Evolutionary conservation across 495 filamentous ascomycete species (phyloP).

Genomic region (Aspergillus indologenus): DNA sequence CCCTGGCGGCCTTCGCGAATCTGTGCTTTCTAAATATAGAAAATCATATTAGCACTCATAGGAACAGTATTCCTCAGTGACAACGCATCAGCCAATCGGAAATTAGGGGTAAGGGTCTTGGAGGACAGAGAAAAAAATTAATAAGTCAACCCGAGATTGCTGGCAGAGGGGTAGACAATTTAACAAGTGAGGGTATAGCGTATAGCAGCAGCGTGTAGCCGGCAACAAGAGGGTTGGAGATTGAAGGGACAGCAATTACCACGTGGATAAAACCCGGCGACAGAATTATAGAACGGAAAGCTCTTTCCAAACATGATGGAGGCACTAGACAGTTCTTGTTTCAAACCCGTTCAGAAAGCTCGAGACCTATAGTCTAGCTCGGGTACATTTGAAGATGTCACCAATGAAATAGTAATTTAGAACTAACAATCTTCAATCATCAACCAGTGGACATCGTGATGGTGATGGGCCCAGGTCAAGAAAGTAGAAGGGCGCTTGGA

Average conservation of each 20-base stretch:
- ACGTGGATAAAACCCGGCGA: conserved; percentile 47
- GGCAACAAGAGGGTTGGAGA: not conserved
- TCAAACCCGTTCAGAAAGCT: conserved; percentile 7
- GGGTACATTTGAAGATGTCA: conserved; percentile 7
- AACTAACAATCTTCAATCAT: conserved; percentile 10
- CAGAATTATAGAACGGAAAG: conserved; percentile 42
- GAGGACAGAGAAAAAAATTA: not conserved
- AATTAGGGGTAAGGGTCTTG: not conserved
- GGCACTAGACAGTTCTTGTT: conserved; percentile 19
- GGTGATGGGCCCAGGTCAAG: conserved; percentile 10
- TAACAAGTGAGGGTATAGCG: not conserved
- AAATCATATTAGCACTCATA: conserved; percentile 8
- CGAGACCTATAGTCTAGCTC: not conserved
- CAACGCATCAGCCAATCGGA: not conserved
- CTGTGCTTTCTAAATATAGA: conserved; percentile 31
- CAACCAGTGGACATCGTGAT: conserved; percentile 23
- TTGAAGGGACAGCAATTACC: conserved; percentile 41
- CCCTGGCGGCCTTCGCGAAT: conserved; percentile 41
- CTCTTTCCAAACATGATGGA: conserved; percentile 44
- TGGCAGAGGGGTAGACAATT: not conserved
- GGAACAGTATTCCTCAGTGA: not conserved
- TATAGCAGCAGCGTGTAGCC: not conserved
- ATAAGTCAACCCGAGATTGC: not conserved
- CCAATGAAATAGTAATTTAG: conserved; percentile 6
- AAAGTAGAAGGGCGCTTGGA: not conserved